These are phyloP conservation scores for Saccharomyces hybrid DNA, from an alignment of 1,139 yeast species.

Conservation along the genomic window DNA sequence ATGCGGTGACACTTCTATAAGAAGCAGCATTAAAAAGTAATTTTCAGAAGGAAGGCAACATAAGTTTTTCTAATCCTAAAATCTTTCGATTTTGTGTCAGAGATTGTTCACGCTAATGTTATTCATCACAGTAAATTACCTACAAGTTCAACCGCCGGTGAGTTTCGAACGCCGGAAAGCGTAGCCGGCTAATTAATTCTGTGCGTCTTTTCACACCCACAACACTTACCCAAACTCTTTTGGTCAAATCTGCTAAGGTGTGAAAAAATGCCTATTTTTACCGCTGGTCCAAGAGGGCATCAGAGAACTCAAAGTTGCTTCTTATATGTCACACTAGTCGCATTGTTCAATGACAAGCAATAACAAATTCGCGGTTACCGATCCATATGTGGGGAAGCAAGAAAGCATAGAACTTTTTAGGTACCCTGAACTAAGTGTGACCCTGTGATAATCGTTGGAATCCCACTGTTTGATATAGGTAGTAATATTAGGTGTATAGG, in stretches of 20 bases:
- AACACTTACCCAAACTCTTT: neutral
- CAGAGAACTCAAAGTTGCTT: neutral
- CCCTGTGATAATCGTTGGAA: too few species aligned
- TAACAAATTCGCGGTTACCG: too few species aligned
- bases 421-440: too few species aligned
- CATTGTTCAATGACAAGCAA: too few species aligned
- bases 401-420: too few species aligned
- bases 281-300: neutral
- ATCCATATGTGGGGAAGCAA: too few species aligned
- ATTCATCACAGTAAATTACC: slow-evolving; percentile 24
- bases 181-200: too few species aligned
- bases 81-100: slow-evolving; percentile 25
- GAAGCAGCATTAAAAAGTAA: neutral
- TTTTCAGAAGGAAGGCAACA: slow-evolving; percentile 36
- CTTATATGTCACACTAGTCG: neutral
- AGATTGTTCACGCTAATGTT: slow-evolving; percentile 34
- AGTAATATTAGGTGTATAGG: too few species aligned
- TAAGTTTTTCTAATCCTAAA: slow-evolving; percentile 30
- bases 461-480: too few species aligned
- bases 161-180: neutral
- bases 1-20: neutral
- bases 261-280: neutral
- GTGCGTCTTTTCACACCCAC: neutral
- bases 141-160: neutral
- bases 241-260: neutral